These are phyloP conservation scores for Tuber brumale DNA, from an alignment of 495 filamentous ascomycete species.

Conservation along the genomic window DNA sequence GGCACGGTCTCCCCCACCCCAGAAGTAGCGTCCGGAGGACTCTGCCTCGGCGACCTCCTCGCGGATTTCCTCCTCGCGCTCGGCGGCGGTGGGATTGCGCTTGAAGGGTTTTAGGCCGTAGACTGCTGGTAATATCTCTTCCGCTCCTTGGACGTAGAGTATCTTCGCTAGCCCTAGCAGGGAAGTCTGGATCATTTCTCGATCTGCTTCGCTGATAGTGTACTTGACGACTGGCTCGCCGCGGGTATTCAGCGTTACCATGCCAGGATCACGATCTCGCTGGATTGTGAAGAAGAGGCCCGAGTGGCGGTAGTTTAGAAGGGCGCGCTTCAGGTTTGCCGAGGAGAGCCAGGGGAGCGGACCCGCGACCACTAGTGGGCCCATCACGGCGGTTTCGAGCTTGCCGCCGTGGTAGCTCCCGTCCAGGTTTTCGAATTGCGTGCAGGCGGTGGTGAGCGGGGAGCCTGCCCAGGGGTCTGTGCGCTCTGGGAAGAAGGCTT, in stretches of 20 bases:
- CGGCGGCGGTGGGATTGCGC: slow-evolving; percentile 44
- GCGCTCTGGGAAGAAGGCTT: slow-evolving; percentile 52
- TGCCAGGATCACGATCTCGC: slow-evolving; percentile 66
- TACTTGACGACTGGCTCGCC: slow-evolving; percentile 62
- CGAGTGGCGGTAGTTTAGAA: slow-evolving; percentile 53
- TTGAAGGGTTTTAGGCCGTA: slow-evolving; percentile 61
- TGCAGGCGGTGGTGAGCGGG: slow-evolving; percentile 68
- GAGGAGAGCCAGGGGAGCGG: slow-evolving; percentile 14
- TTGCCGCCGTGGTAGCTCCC: slow-evolving; percentile 76
- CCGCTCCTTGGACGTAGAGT: slow-evolving; percentile 67
- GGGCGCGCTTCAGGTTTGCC: slow-evolving; percentile 55
- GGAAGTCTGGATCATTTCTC: slow-evolving; percentile 61
- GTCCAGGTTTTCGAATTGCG: slow-evolving; percentile 76
- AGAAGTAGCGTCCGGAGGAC: slow-evolving; percentile 16
- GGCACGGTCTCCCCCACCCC: not conserved
- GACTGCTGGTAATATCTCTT: slow-evolving; percentile 62
- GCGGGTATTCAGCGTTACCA: slow-evolving; percentile 65
- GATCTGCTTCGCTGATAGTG: slow-evolving; percentile 57
- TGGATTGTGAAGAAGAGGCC: slow-evolving; percentile 61
- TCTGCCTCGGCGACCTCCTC: slow-evolving; percentile 27
- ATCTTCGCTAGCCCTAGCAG: slow-evolving; percentile 66
- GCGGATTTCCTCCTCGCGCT: slow-evolving; percentile 11
- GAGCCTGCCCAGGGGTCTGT: slow-evolving; percentile 43
- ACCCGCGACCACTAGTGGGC: slow-evolving; percentile 10
- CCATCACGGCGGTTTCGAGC: slow-evolving; percentile 64